phyloP scores from a whole-genome alignment of 2,329 filamentous ascomycete genomes.

The Dactylellina cionopaga region DNA sequence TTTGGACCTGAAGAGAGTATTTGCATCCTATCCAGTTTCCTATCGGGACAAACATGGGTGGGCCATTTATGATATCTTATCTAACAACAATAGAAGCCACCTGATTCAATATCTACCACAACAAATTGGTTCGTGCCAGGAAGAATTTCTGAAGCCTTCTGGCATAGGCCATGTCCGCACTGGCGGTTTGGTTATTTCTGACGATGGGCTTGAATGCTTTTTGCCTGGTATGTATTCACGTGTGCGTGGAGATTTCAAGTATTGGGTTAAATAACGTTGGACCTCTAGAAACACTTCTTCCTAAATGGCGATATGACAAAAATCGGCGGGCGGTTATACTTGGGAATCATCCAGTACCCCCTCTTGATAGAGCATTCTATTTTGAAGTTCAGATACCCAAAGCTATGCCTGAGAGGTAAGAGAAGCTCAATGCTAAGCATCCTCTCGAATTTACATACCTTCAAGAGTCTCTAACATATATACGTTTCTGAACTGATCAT shows the following conservation, averaged over 20 bases:
- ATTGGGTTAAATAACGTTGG: neutral
- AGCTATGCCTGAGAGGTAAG: neutral
- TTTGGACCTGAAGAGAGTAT: slow-evolving; percentile 1
- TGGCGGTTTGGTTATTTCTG: neutral
- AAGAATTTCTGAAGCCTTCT: slow-evolving; percentile 1
- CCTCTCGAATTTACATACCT: no score
- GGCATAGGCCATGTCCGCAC: neutral
- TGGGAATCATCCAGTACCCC: slow-evolving; percentile 12
- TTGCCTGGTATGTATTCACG: neutral
- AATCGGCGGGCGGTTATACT: neutral
- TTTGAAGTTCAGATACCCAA: slow-evolving; percentile 9
- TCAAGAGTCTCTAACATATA: no score
- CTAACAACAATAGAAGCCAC: neutral
- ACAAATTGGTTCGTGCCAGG: neutral
- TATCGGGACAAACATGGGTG: slow-evolving; percentile 14
- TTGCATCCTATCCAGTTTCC: neutral
- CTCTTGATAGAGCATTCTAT: neutral
- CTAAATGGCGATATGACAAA: neutral
- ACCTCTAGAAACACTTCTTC: neutral
- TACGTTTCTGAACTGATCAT: no score
- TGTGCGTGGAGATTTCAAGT: neutral
- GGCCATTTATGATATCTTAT: neutral
- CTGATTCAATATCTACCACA: neutral
- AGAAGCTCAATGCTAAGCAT: no score
- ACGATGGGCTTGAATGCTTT: neutral